Base-by-base conservation (phyloP, 192 early-diverging fungal species). In the Linnemannia schmuckeri region DNA sequence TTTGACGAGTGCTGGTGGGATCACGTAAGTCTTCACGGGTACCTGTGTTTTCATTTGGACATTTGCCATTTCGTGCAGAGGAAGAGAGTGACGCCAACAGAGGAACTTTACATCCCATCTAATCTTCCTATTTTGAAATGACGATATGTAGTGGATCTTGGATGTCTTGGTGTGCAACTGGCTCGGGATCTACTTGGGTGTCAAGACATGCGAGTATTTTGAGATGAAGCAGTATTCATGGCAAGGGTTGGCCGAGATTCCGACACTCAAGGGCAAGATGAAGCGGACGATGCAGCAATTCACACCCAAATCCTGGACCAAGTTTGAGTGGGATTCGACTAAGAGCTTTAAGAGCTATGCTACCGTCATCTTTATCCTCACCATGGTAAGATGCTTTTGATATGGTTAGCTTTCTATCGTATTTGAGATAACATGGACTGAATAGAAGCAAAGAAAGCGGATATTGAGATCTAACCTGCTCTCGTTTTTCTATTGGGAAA, bases 1-100 rank as follows among this genome's bases (percentile, higher is more conserved):
- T 99, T 99, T 91, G 95, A 96, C 72, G 98, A 99, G 92, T 99
- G 98, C 86, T 99, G 97, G 97, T 99, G 97, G 97, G 97, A 99
- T 91, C 97, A 99, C 88, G 95, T 95, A 92, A 84, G 94, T 66
- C 9, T 1, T 27, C 24, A 63, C 27, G 10, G 10, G 9, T 27
- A 27, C 27, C n/a, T 63, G 27, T 63, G 8, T 15, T n/a, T 61
- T 37, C 37, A n/a, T 57, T 66, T 97, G 97, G 91, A 97, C 97
- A 82, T 98, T 97, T 98, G 97, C 97, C 96, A 99, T 91, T 96
- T 98, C 88, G 93, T 94, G 89, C 82, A 92, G 81, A 18, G 12
- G 12, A 38, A 17, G 69, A 12, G 0, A 0, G 4, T 17, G 0
- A 20, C 38, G 15, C 40, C 38, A 13, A 15, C 63, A 33, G 9